These are phyloP conservation scores for Didymella sp. DNA, from an alignment of 2,329 filamentous ascomycete genomes.

Conservation along the genomic window DNA sequence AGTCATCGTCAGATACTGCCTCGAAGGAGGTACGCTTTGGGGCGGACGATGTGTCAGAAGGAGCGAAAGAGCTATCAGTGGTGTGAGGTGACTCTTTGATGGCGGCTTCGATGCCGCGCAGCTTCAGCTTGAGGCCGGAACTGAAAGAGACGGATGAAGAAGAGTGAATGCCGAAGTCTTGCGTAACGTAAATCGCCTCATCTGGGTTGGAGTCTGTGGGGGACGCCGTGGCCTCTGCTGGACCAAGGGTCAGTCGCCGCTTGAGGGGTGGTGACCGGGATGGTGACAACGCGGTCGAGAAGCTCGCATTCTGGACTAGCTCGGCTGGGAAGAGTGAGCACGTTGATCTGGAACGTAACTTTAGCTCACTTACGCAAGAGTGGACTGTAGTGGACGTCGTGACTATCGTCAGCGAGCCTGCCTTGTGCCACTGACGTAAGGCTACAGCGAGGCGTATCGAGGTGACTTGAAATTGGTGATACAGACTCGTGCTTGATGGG, in stretches of 20 bases:
- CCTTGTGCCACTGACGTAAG: not conserved
- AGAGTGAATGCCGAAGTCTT: not conserved
- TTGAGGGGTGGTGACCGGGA: not conserved
- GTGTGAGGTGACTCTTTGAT: slow-evolving; percentile 1
- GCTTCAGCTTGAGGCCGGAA: slow-evolving; percentile 20
- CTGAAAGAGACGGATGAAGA: not conserved
- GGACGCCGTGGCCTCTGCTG: not conserved
- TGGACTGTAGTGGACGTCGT: not conserved
- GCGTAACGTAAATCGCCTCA: not conserved
- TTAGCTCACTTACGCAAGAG: not conserved
- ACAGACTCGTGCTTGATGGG: not conserved
- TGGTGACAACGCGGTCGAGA: not conserved
- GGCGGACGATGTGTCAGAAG: not conserved
- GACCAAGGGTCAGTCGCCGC: not conserved
- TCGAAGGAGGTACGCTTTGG: slow-evolving; percentile 8
- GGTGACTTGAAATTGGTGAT: not conserved
- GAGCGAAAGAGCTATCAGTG: not conserved
- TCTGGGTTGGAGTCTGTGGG: not conserved
- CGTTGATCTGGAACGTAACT: not conserved
- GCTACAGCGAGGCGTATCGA: not conserved
- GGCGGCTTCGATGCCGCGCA: slow-evolving; percentile 19
- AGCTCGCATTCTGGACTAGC: not conserved
- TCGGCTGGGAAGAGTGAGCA: not conserved
- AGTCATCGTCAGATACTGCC: not conserved
- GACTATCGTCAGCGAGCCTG: too few relatives aligned